A percentile compares a stretch with the other conserved stretches of the same genome.
phyloP scores from a whole-genome alignment of 805 yeast species.

The Lachancea nothofagi region DNA sequence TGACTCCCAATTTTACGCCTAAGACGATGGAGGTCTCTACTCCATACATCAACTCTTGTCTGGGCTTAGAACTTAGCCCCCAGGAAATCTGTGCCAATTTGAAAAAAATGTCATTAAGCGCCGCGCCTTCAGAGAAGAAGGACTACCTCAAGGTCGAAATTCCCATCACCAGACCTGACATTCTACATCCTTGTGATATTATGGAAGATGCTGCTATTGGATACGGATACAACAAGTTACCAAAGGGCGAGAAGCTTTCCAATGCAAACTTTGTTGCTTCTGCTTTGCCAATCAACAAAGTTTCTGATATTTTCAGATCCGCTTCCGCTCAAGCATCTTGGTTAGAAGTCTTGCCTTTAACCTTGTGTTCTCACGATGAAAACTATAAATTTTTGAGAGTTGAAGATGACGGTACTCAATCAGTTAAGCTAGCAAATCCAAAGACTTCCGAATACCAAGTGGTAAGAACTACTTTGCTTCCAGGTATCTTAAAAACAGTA shows the following conservation, averaged over 20 bases:
- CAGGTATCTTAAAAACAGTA: conserved; percentile 92
- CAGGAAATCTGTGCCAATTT: conserved; percentile 65
- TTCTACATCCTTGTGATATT: conserved; percentile 94
- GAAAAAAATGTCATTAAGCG: conserved; percentile 74
- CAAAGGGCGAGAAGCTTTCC: conserved; percentile 70
- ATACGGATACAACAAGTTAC: conserved; percentile 87
- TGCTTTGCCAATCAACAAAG: conserved; percentile 85
- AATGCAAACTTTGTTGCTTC: conserved; percentile 73
- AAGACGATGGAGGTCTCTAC: conserved; percentile 70
- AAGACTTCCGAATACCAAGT: conserved; percentile 96
- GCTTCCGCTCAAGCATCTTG: conserved; percentile 95
- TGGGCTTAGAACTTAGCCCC: conserved; percentile 72
- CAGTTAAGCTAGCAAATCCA: conserved; percentile 91
- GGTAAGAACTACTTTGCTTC: conserved; percentile 88
- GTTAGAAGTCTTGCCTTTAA: conserved; percentile 92
- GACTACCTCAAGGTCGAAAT: conserved; percentile 53
- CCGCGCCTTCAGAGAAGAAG: conserved; percentile 46
- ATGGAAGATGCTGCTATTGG: conserved; percentile 98
- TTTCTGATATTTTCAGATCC: conserved; percentile 81
- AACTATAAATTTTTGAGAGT: conserved; percentile 81
- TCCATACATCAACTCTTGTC: conserved; percentile 82
- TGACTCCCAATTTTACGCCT: conserved; percentile 66
- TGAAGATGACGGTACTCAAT: conserved; percentile 66
- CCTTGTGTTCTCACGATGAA: conserved; percentile 94
- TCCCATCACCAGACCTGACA: conserved; percentile 94